A percentile compares a stretch with the other conserved stretches of the same genome.
Evolutionary conservation across 805 yeast genomes (phyloP).

Genomic region (Spathaspora boniae): DNA sequence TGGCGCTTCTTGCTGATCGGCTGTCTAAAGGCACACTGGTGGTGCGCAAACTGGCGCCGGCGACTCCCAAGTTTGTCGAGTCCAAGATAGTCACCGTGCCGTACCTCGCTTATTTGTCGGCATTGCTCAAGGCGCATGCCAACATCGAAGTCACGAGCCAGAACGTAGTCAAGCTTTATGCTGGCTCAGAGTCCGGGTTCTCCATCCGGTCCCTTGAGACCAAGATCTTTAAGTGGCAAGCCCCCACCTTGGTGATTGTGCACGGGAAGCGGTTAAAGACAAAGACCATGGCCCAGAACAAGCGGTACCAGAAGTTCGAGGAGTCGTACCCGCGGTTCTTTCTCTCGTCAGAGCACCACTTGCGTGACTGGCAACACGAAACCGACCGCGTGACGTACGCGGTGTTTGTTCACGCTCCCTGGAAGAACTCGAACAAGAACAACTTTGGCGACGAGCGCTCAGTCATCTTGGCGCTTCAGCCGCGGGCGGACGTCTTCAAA

Average conservation of each 20-base stretch:
- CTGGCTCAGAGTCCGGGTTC: slow-evolving; percentile 77
- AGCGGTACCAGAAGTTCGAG: slow-evolving; percentile 50
- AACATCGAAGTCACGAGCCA: slow-evolving; percentile 40
- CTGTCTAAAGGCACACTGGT: too few relatives aligned
- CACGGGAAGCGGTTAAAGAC: slow-evolving; percentile 55
- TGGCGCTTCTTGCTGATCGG: too few relatives aligned
- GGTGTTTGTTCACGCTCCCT: slow-evolving; percentile 63
- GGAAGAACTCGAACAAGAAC: slow-evolving; percentile 71
- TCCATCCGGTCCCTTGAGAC: slow-evolving; percentile 85
- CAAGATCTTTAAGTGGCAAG: slow-evolving; percentile 84
- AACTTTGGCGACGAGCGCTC: slow-evolving; percentile 65
- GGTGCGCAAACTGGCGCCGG: too few relatives aligned
- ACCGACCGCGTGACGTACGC: slow-evolving; percentile 54
- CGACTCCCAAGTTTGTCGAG: slow-evolving; percentile 10
- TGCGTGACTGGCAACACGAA: slow-evolving; percentile 34
- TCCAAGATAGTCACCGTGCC: slow-evolving; percentile 41
- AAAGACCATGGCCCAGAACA: slow-evolving; percentile 33
- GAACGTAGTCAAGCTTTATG: slow-evolving; percentile 58
- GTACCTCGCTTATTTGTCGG: slow-evolving; percentile 36
- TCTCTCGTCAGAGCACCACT: slow-evolving; percentile 21
- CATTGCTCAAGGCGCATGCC: slow-evolving; percentile 22
- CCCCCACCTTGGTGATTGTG: slow-evolving; percentile 72
- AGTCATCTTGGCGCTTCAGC: slow-evolving; percentile 63
- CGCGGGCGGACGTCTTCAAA: slow-evolving; percentile 54
- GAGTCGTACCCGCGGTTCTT: slow-evolving; percentile 42